A percentile compares a stretch with the other conserved stretches of the same genome.
Evolutionary conservation across 2,329 filamentous ascomycete genomes (phyloP).

Genomic region (Grosmannia serpens): DNA sequence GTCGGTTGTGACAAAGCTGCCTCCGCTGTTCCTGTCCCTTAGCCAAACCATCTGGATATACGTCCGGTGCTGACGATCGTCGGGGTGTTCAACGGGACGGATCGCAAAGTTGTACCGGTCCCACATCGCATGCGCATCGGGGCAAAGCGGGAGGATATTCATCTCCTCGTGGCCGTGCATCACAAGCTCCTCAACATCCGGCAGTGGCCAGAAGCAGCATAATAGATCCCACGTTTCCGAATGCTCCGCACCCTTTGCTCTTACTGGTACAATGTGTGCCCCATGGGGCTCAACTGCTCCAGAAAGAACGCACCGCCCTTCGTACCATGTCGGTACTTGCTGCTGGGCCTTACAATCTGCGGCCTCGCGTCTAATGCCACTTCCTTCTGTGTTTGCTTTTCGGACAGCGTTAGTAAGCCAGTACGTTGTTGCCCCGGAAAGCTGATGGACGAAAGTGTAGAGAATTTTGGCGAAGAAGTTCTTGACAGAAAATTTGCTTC

Average conservation of each 20-base stretch:
- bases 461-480: neutral
- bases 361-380: neutral
- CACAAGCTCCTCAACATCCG: neutral
- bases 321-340: neutral
- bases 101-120: neutral
- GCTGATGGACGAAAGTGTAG: neutral
- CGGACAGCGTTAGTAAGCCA: neutral
- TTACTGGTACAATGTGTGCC: slow-evolving; percentile 5
- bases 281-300: neutral
- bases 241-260: neutral
- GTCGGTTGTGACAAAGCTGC: neutral
- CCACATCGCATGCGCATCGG: neutral
- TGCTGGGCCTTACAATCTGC: slow-evolving; percentile 1
- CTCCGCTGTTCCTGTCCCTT: neutral
- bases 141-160: slow-evolving; percentile 4
- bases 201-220: neutral
- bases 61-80: neutral
- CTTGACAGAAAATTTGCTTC: neutral
- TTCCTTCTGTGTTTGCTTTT: neutral
- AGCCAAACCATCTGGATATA: slow-evolving; percentile 7
- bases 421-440: no score
- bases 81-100: neutral
- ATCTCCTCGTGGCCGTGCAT: neutral
- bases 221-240: neutral
- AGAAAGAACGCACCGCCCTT: neutral